phyloP scores from a whole-genome alignment of 495 filamentous ascomycete genomes.

The Cryomyces antarcticus region DNA sequence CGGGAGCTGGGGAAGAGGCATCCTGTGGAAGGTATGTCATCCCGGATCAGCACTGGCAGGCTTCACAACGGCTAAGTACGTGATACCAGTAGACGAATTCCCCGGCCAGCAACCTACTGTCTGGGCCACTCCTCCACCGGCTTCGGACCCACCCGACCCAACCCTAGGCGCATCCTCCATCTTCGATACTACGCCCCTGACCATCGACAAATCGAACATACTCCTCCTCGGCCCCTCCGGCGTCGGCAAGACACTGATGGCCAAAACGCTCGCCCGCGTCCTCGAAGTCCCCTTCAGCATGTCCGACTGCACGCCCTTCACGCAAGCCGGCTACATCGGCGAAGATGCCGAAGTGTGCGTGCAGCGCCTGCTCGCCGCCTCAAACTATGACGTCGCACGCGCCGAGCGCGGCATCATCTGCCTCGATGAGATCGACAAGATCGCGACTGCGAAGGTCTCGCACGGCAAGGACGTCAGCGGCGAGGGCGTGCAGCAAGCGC shows the following conservation, averaged over 20 bases:
- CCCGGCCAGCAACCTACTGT: conserved; percentile 49
- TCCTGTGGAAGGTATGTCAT: conserved; percentile 32
- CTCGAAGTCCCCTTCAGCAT: conserved; percentile 93
- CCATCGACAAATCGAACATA: conserved; percentile 93
- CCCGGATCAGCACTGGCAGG: neutral
- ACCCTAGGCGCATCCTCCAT: conserved; percentile 24
- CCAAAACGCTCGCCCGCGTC: conserved; percentile 56
- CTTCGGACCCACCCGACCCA: conserved; percentile 1
- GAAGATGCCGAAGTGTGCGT: conserved; percentile 90
- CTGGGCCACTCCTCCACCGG: conserved; percentile 16
- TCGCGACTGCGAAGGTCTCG: conserved; percentile 49
- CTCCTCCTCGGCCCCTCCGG: conserved; percentile 81
- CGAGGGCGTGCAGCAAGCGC: conserved; percentile 88
- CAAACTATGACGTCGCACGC: conserved; percentile 70
- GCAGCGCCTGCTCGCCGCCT: conserved; percentile 69
- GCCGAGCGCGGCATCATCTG: conserved; percentile 88
- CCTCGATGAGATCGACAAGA: conserved; percentile 92
- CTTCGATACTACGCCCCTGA: conserved; percentile 34
- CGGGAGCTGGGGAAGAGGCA: conserved; percentile 24
- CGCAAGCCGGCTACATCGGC: conserved; percentile 92
- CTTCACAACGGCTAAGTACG: neutral
- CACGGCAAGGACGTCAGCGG: conserved; percentile 73
- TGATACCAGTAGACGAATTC: conserved; percentile 46
- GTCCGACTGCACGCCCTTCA: conserved; percentile 92
- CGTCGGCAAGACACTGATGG: conserved; percentile 92